Percentiles rank a stretch among this genome's conserved stretches.
Evolutionary conservation across 2,329 filamentous ascomycete genomes (phyloP).

Genomic region (Botrytis hyacinthi): DNA sequence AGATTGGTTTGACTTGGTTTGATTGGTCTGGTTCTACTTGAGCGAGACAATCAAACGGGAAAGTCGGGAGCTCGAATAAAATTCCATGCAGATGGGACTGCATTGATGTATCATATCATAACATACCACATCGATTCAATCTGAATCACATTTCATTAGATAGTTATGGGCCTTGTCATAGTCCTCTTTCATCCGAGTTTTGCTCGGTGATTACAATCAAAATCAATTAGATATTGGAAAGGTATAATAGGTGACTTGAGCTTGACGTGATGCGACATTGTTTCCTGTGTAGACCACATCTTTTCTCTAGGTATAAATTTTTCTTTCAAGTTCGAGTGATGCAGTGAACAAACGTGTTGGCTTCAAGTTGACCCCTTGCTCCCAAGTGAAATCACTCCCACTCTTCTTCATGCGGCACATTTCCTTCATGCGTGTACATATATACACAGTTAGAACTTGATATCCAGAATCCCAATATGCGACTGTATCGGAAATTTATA

Average conservation of each 20-base stretch:
- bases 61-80: neutral
- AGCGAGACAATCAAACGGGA: neutral
- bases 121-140: neutral
- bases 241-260: neutral
- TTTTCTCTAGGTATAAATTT: neutral
- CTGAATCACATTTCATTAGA: neutral
- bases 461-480: no score
- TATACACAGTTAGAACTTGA: no score
- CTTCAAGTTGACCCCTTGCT: neutral
- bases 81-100: slow-evolving; percentile 1
- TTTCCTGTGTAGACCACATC: neutral
- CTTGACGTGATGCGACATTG: neutral
- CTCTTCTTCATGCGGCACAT: no score
- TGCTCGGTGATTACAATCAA: neutral
- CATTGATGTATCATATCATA: slow-evolving; percentile 16
- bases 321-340: neutral
- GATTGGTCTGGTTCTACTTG: neutral
- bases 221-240: neutral
- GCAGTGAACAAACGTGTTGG: neutral
- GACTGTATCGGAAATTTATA: no score
- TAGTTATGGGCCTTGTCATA: neutral
- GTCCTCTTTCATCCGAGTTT: neutral
- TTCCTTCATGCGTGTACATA: no score
- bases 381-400: no score
- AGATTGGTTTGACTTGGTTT: neutral